Conservation (phyloP, 1,139 yeast genomes). For the Yamadazyma blattariae region DNA sequence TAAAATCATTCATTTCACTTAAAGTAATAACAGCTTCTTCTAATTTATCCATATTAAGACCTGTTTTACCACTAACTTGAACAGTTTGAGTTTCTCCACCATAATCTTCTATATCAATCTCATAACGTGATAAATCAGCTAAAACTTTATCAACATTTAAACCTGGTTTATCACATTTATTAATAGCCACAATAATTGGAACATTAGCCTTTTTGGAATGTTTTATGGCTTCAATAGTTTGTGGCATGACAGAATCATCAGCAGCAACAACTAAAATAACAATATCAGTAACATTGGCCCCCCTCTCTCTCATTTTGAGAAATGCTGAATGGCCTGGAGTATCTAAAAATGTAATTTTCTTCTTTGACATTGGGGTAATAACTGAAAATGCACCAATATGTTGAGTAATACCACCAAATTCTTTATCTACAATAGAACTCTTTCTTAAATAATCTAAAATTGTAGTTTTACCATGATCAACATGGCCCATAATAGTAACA, state of each 20-base stretch:
- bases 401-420: slow-evolving; percentile 96
- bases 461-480: slow-evolving; percentile 97
- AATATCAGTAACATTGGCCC: slow-evolving; percentile 91
- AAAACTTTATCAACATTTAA: slow-evolving; percentile 71
- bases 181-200: slow-evolving; percentile 86
- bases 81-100: slow-evolving; percentile 97
- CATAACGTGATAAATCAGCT: slow-evolving; percentile 73
- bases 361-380: slow-evolving; percentile 67
- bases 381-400: slow-evolving; percentile 98
- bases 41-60: slow-evolving; percentile 77
- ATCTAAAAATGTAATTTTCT: slow-evolving; percentile 82
- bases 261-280: slow-evolving; percentile 95
- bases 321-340: slow-evolving; percentile 99
- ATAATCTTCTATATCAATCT: slow-evolving; percentile 82
- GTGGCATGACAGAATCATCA: slow-evolving; percentile 98
- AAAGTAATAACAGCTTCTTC: slow-evolving; percentile 87
- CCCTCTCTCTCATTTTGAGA: slow-evolving; percentile 93
- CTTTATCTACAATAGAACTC: slow-evolving; percentile 77
- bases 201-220: slow-evolving; percentile 86
- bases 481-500: slow-evolving; percentile 98
- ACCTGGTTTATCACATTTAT: slow-evolving; percentile 84
- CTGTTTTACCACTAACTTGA: slow-evolving; percentile 82
- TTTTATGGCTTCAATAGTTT: slow-evolving; percentile 91
- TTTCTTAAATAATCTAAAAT: slow-evolving; percentile 82
- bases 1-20: slow-evolving; percentile 78